These are phyloP conservation scores for Eurotiales sp. DNA, from an alignment of 2,329 filamentous ascomycete species.

Conservation along the genomic window DNA sequence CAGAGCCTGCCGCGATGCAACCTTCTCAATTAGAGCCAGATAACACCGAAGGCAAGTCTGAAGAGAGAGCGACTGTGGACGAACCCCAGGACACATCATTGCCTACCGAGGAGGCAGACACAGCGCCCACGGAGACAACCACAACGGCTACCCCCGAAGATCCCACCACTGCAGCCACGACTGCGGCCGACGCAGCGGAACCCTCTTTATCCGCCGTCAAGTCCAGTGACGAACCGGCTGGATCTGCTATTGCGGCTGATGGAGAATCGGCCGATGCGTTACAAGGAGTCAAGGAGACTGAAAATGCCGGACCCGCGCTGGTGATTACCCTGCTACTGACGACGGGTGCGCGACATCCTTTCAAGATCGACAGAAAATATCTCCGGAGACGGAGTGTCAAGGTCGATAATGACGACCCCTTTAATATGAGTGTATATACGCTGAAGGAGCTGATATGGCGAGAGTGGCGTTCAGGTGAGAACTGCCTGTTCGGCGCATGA, in stretches of 20 bases:
- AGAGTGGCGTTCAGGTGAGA: conserved; percentile 75
- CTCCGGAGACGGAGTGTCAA: conserved; percentile 74
- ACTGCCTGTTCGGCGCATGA: background rate
- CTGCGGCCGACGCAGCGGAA: background rate
- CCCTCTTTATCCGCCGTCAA: background rate
- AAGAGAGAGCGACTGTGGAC: background rate
- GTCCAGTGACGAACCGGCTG: background rate
- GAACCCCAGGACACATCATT: background rate
- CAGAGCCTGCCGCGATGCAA: background rate
- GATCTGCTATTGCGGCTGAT: background rate
- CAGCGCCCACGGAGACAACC: background rate
- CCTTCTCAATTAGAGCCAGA: background rate
- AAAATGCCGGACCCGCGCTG: conserved; percentile 35
- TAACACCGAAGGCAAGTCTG: background rate
- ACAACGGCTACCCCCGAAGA: background rate
- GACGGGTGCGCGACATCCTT: conserved; percentile 79
- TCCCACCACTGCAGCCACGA: background rate
- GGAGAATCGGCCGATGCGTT: conserved; percentile 2
- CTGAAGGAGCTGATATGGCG: conserved; percentile 89
- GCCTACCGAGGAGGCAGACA: conserved; percentile 6
- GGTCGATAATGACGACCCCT: conserved; percentile 74
- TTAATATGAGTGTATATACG: conserved; percentile 87
- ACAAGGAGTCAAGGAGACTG: conserved; percentile 26
- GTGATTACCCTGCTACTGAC: conserved; percentile 77
- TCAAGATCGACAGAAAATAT: conserved; percentile 85